phyloP scores from a whole-genome alignment of 2,329 filamentous ascomycete genomes.

The Aphanocladium album region DNA sequence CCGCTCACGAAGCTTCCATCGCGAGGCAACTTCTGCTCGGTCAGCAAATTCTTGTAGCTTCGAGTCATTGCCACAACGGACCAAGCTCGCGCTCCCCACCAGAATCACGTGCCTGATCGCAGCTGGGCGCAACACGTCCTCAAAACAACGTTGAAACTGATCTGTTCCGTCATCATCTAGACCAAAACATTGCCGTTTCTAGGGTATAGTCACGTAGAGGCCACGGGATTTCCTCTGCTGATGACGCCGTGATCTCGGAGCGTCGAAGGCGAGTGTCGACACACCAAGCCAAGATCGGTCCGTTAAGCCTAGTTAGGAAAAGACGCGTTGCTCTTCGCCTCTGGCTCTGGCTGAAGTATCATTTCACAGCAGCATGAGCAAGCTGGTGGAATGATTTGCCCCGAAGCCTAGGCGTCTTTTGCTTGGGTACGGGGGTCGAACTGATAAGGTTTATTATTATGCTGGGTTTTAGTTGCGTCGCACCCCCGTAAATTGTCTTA shows the following conservation, averaged over 20 bases:
- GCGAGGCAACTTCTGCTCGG: background rate
- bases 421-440: background rate
- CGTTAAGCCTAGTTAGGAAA: background rate
- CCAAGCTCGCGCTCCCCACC: background rate
- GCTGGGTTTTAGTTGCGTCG: background rate
- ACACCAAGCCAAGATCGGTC: background rate
- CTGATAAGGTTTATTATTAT: constrained; percentile 1
- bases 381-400: background rate
- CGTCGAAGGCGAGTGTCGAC: background rate
- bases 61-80: constrained; percentile 7
- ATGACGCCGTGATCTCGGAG: background rate
- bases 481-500: background rate
- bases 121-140: background rate
- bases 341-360: background rate
- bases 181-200: background rate
- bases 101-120: background rate
- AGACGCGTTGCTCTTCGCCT: background rate
- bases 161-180: background rate
- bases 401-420: background rate
- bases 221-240: background rate
- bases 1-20: constrained; percentile 1
- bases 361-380: background rate
- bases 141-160: background rate
- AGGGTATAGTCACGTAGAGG: too few species aligned
- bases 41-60: constrained; percentile 10